Base-by-base conservation (phyloP, 345 rosid species). In the Moricandia moricandioides region DNA sequence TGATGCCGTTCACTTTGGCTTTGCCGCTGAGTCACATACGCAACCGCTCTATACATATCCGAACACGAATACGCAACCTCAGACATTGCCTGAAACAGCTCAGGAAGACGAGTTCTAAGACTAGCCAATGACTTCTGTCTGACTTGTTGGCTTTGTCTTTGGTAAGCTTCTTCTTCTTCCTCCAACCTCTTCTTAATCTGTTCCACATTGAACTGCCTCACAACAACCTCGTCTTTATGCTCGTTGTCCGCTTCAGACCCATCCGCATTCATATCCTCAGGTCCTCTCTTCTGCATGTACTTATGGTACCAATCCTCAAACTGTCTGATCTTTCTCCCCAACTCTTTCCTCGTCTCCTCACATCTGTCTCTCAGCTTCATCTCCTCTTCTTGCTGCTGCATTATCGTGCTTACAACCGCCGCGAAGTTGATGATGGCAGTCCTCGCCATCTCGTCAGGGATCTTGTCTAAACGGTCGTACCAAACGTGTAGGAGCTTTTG, bases 41-140 rank as follows among this genome's bases (percentile, higher is more conserved):
- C 1, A 61, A 78, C 70, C 11, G 74, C 66, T 73, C 78, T 78
- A 61, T 73, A 78, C 81, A 88, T 85, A 7, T 51, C 71, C 0
- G 94, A 73, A 83, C 85, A 90, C 14, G 87, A 81, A 21, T 1
- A 40, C 3, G 99, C 83, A 56, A 85, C 78, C 39, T 66, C 81
- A 0, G 80, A 60, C 88, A 95, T 82, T 3, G 88, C 85, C 75
- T 34, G 63, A 69, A 89, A 95, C 24, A 95, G 87, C 75, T 89
- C 98, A 0, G 97, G 98, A 79, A 95, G 76, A 33, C 89, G 87
- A 68, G 83, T 82, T 68, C 74, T 84, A 29, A 92, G 90, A 75
- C 88, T 95, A 3, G 76, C 71, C 77, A 92, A 75, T 6, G 98
- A 89, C 79, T 92, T 95, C 61, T 87, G 90, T 76, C 99, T 85